Evolutionary conservation across 1,139 yeast species (phyloP).

Genomic region (Suhomyces guaymorum): DNA sequence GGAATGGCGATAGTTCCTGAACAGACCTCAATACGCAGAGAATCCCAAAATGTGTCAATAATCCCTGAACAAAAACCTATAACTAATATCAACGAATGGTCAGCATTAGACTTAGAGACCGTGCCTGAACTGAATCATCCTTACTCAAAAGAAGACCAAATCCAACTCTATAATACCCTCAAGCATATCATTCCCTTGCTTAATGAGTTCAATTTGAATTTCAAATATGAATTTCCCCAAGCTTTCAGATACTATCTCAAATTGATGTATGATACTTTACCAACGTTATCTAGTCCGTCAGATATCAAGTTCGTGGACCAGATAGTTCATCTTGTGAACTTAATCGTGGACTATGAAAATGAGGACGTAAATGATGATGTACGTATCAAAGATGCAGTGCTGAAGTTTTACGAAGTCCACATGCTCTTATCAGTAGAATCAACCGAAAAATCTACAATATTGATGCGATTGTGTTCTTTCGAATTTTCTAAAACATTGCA

Average conservation of each 20-base stretch:
- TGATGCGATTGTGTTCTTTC: slow-evolving; percentile 32
- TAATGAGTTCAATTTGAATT: slow-evolving; percentile 30
- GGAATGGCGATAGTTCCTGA: not conserved
- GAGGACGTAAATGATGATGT: slow-evolving; percentile 22
- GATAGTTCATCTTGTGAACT: slow-evolving; percentile 24
- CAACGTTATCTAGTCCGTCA: slow-evolving; percentile 20
- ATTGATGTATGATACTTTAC: slow-evolving; percentile 22
- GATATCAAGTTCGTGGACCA: slow-evolving; percentile 28
- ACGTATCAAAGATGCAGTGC: slow-evolving; percentile 26
- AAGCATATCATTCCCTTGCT: slow-evolving; percentile 32
- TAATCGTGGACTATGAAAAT: slow-evolving; percentile 34
- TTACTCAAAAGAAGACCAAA: slow-evolving; percentile 20
- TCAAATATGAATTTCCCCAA: slow-evolving; percentile 27
- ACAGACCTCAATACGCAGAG: too few species aligned
- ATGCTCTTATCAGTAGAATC: slow-evolving; percentile 1
- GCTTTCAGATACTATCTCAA: slow-evolving; percentile 26
- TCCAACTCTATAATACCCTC: slow-evolving; percentile 20
- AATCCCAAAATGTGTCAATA: too few species aligned
- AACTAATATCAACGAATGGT: too few species aligned
- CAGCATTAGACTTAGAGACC: not conserved
- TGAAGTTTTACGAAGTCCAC: slow-evolving; percentile 26
- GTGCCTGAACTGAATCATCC: slow-evolving; percentile 11
- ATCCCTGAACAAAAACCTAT: too few species aligned
- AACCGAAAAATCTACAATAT: slow-evolving; percentile 18
- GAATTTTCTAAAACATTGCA: slow-evolving; percentile 14